These are phyloP conservation scores for Naganishia randhawae DNA, from an alignment of 768 basidiomycete species.

Conservation along the genomic window DNA sequence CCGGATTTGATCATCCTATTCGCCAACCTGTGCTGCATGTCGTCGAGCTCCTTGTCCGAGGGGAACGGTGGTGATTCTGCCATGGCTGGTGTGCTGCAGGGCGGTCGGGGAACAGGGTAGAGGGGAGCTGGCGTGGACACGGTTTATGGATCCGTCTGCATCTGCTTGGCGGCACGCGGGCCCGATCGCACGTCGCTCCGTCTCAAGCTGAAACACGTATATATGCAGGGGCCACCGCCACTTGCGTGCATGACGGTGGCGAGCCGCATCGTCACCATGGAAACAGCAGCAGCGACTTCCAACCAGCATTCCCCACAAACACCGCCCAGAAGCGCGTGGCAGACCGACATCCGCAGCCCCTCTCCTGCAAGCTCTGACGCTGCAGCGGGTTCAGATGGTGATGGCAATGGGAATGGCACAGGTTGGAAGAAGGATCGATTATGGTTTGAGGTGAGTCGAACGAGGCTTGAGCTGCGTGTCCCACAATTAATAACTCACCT, in stretches of 20 bases:
- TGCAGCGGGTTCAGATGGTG: background rate
- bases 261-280: background rate
- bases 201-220: slow-evolving; percentile 7
- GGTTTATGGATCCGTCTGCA: too few species aligned
- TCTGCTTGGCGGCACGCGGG: too few species aligned
- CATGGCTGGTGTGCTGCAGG: background rate
- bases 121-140: background rate
- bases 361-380: slow-evolving; percentile 9
- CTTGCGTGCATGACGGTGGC: too few species aligned
- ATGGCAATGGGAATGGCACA: background rate
- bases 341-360: slow-evolving; percentile 18
- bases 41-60: slow-evolving; percentile 15
- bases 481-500: background rate
- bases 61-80: background rate
- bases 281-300: background rate
- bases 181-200: slow-evolving; percentile 2
- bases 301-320: background rate
- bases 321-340: background rate
- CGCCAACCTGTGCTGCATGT: slow-evolving; percentile 16
- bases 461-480: background rate
- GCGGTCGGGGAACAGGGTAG: background rate
- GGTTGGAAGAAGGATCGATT: slow-evolving; percentile 1
- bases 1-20: slow-evolving; percentile 25
- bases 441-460: slow-evolving; percentile 1
- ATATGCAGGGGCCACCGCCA: too few species aligned